phyloP scores from a whole-genome alignment of 2,329 filamentous ascomycete genomes.

The Colletotrichum navitas region DNA sequence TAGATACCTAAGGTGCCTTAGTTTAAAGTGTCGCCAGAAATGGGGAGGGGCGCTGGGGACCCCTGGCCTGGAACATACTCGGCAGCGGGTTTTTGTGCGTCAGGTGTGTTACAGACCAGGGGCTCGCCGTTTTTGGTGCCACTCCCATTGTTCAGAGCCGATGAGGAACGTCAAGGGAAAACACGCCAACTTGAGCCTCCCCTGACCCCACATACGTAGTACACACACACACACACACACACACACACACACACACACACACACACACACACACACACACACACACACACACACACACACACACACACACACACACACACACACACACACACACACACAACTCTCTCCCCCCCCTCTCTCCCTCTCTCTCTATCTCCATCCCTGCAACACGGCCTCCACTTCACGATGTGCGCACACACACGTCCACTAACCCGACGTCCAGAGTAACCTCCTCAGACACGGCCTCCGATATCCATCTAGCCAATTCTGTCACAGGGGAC shows the following conservation, averaged over 20 bases:
- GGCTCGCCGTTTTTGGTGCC: constrained; percentile 45
- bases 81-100: constrained; percentile 52
- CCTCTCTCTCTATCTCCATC: background rate
- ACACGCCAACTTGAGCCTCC: constrained; percentile 6
- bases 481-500: constrained; percentile 46
- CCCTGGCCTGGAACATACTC: constrained; percentile 25
- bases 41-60: constrained; percentile 1
- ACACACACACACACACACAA: background rate
- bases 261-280: background rate
- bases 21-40: background rate
- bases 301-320: background rate
- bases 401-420: constrained; percentile 38
- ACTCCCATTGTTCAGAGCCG: constrained; percentile 33
- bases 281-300: background rate
- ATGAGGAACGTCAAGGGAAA: constrained; percentile 7
- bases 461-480: constrained; percentile 13
- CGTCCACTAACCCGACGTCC: background rate
- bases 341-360: too few species aligned
- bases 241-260: background rate
- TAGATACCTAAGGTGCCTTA: too few species aligned
- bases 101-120: constrained; percentile 63
- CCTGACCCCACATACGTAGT: background rate
- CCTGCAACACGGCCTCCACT: constrained; percentile 9
- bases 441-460: constrained; percentile 44
- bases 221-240: background rate